These are phyloP conservation scores for Ligustrum vulgare DNA, from an alignment of 257 asterid genomes.

Conservation along the genomic window DNA sequence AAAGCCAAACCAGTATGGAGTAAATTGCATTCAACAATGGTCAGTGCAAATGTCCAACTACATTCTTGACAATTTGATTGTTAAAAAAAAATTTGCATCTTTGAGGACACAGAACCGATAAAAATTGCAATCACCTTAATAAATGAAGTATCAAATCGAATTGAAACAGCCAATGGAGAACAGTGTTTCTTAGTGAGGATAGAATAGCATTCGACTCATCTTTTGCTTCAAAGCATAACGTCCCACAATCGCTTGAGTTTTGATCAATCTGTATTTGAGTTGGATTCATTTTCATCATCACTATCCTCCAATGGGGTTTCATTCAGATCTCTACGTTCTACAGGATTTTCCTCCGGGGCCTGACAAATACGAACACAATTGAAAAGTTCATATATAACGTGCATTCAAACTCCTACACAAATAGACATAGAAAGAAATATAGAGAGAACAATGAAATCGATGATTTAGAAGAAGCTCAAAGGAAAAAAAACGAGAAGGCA, in stretches of 20 bases:
- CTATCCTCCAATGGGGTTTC: constrained; percentile 68
- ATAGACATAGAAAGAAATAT: background rate
- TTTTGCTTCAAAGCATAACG: background rate
- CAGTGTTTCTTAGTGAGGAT: constrained; percentile 2
- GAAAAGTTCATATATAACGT: background rate
- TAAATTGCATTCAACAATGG: constrained; percentile 3
- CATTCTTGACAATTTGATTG: background rate
- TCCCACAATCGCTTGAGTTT: constrained; percentile 3
- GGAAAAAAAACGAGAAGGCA: background rate
- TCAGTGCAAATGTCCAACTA: background rate
- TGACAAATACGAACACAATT: constrained; percentile 26
- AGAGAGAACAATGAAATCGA: background rate
- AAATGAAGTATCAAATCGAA: constrained; percentile 15
- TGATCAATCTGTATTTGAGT: constrained; percentile 36
- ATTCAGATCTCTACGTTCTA: constrained; percentile 71
- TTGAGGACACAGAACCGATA: constrained; percentile 22
- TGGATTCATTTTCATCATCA: constrained; percentile 46
- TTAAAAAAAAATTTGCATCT: constrained; percentile 22
- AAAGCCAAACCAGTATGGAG: background rate
- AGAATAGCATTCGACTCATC: background rate
- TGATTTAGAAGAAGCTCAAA: background rate
- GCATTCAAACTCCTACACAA: background rate
- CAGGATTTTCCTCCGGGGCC: constrained; percentile 39
- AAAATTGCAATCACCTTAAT: constrained; percentile 29
- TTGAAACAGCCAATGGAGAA: constrained; percentile 1